A percentile compares a stretch with the other conserved stretches of the same genome.
Evolutionary conservation across 1,284 basidiomycete genomes (phyloP).

Genomic region (Flammula alnicola): DNA sequence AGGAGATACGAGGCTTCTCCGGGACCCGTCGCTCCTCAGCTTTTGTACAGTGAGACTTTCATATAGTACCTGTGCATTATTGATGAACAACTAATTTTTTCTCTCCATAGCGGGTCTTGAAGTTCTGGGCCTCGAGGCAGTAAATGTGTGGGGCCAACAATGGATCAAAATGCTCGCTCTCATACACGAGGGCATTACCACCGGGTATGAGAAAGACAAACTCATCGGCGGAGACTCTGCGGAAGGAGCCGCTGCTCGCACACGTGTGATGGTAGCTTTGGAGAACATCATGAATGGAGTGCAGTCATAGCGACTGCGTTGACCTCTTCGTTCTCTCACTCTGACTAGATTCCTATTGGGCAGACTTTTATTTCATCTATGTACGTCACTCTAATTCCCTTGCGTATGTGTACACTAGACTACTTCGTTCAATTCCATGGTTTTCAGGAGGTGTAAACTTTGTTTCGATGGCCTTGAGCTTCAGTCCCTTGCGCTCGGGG

Average conservation of each 20-base stretch:
- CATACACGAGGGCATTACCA: conserved; percentile 65
- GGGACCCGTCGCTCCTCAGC: conserved; percentile 60
- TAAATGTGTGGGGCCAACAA: conserved; percentile 74
- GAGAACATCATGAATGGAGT: conserved; percentile 24
- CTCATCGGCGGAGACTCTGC: conserved; percentile 27
- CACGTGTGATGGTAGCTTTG: conserved; percentile 25
- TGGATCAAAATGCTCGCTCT: conserved; percentile 77
- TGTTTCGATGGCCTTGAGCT: too few species aligned
- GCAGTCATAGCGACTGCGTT: conserved; percentile 10
- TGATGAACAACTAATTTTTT: conserved; percentile 14
- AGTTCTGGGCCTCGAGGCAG: conserved; percentile 67
- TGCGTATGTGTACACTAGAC: too few species aligned
- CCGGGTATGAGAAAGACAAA: conserved; percentile 44
- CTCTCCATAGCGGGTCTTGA: conserved; percentile 66
- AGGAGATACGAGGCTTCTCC: conserved; percentile 53
- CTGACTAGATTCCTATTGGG: too few species aligned
- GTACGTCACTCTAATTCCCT: too few species aligned
- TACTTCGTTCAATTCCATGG: too few species aligned
- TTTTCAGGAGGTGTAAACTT: too few species aligned
- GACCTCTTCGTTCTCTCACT: too few species aligned
- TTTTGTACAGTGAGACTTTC: conserved; percentile 66
- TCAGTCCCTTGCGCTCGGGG: too few species aligned
- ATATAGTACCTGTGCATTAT: background rate
- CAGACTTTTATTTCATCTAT: too few species aligned
- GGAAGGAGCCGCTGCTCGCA: conserved; percentile 25